Percentiles rank a stretch among this genome's conserved stretches.
phyloP scores from a whole-genome alignment of 176 grass and related monocot species.

The Pontederia crassipes region DNA sequence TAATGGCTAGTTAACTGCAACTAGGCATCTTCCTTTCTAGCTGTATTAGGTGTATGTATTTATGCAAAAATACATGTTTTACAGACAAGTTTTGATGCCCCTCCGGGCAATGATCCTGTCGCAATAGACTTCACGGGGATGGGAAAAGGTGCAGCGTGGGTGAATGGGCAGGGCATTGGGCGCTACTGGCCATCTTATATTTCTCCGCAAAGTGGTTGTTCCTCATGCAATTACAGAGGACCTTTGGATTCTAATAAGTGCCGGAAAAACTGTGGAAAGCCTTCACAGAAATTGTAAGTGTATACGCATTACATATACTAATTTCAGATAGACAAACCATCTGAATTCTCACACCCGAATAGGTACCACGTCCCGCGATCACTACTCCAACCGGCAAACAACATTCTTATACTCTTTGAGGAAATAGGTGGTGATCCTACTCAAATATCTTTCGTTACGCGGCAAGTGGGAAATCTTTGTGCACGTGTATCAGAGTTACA shows the following conservation, averaged over 20 bases:
- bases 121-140: constrained; percentile 88
- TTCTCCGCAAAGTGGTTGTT: constrained; percentile 53
- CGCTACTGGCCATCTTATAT: constrained; percentile 86
- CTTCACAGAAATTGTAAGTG: constrained; percentile 75
- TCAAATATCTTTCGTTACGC: constrained; percentile 64
- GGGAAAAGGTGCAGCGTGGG: constrained; percentile 95
- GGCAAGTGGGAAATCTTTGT: constrained; percentile 45
- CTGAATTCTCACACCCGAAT: constrained; percentile 15
- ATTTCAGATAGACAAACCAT: neutral
- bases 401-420: constrained; percentile 84
- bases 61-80: constrained; percentile 2
- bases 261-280: constrained; percentile 86
- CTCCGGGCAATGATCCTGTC: constrained; percentile 66
- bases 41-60: too few species aligned
- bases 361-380: constrained; percentile 88
- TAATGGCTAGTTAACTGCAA: neutral
- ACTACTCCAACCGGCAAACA: constrained; percentile 61
- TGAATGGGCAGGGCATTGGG: constrained; percentile 91
- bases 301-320: neutral
- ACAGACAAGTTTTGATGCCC: constrained; percentile 63
- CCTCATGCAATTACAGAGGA: constrained; percentile 76
- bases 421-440: constrained; percentile 77
- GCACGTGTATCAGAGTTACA: constrained; percentile 72
- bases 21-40: neutral
- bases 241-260: constrained; percentile 54